Percentiles rank a stretch among this genome's conserved stretches.
These are phyloP conservation scores for Leptodontidium sp. DNA, from an alignment of 2,329 filamentous ascomycete genomes.

Conservation along the genomic window DNA sequence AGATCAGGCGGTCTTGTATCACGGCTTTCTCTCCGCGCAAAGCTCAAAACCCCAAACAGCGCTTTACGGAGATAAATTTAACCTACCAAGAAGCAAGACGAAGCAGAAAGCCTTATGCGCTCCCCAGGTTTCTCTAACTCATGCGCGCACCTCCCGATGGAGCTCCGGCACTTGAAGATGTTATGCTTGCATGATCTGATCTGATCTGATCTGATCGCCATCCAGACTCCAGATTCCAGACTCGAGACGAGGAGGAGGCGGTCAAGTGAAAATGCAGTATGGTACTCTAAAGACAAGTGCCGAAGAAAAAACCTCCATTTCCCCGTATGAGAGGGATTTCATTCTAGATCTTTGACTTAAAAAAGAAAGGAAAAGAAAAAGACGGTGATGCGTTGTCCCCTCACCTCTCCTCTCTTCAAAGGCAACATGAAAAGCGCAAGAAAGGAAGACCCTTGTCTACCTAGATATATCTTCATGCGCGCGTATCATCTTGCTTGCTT, in stretches of 20 bases:
- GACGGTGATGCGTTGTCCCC: neutral
- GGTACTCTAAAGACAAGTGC: neutral
- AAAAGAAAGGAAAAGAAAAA: too few relatives aligned
- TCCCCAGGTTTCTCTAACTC: conserved; percentile 13
- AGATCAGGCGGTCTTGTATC: neutral
- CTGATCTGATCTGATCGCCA: neutral
- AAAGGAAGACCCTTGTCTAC: conserved; percentile 1
- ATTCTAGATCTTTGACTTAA: too few relatives aligned
- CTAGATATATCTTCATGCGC: neutral
- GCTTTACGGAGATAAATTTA: neutral
- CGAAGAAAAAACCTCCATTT: neutral
- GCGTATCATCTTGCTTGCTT: neutral
- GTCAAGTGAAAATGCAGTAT: neutral
- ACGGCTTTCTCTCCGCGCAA: conserved; percentile 12
- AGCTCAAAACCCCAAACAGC: neutral
- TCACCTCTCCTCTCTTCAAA: neutral
- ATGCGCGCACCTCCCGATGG: conserved; percentile 12
- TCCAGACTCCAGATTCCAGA: neutral
- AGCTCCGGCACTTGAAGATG: conserved; percentile 1
- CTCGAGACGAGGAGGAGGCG: neutral
- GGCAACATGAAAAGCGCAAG: neutral
- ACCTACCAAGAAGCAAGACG: too few relatives aligned
- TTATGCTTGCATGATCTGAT: conserved; percentile 15
- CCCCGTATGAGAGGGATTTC: too few relatives aligned
- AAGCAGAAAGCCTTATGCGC: neutral